phyloP scores from a whole-genome alignment of 1,139 yeast genomes.

The Lodderomyces parapsilosis region DNA sequence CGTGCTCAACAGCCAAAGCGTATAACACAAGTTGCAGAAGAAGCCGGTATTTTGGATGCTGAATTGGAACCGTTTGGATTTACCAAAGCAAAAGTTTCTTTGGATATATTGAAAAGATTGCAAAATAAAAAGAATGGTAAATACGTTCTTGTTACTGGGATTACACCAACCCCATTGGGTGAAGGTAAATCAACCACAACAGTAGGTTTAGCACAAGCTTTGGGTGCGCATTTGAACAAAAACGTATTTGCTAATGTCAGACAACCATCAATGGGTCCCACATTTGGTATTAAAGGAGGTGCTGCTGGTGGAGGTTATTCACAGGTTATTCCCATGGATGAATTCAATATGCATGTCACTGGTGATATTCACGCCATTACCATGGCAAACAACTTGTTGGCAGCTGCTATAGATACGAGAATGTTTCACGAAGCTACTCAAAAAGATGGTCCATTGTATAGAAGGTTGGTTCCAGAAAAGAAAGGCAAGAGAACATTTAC shows the following conservation, averaged over 20 bases:
- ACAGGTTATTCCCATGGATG: conserved; percentile 99
- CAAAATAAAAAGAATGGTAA: conserved; percentile 73
- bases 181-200: conserved; percentile 98
- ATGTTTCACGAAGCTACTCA: conserved; percentile 97
- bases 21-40: conserved; percentile 76
- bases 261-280: conserved; percentile 99
- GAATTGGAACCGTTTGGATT: conserved; percentile 93
- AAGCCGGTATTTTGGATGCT: conserved; percentile 75
- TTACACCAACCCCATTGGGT: conserved; percentile 97
- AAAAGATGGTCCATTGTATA: conserved; percentile 82
- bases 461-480: conserved; percentile 83
- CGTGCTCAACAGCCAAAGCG: conserved; percentile 86
- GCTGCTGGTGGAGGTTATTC: conserved; percentile 99
- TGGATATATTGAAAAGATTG: conserved; percentile 72
- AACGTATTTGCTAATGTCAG: conserved; percentile 93
- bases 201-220: conserved; percentile 93
- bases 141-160: conserved; percentile 92
- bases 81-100: conserved; percentile 86
- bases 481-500: conserved; percentile 82
- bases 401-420: conserved; percentile 97
- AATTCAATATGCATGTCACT: conserved; percentile 95
- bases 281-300: conserved; percentile 98
- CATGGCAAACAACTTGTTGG: conserved; percentile 91
- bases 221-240: conserved; percentile 88
- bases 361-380: conserved; percentile 98